Evolutionary conservation across 208 protist species (phyloP).

Genomic region (Trypanosoma avium): DNA sequence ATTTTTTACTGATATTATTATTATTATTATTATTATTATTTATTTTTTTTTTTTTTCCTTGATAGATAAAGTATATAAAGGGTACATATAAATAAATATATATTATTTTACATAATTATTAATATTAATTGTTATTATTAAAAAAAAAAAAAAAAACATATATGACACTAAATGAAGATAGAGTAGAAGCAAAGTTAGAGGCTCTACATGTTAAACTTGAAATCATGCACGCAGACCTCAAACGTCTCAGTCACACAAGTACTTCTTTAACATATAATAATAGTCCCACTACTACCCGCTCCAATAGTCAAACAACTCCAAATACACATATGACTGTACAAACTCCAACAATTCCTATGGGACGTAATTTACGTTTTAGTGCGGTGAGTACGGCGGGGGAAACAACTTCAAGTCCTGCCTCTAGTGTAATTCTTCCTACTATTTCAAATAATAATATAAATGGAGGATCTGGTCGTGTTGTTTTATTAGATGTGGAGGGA

Average conservation of each 20-base stretch:
- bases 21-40: too few species aligned
- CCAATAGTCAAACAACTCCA: background rate
- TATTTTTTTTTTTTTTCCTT: too few species aligned
- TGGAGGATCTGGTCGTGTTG: background rate
- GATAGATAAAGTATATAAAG: too few species aligned
- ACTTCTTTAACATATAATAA: background rate
- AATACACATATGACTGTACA: background rate
- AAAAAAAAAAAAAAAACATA: background rate
- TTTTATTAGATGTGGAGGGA: background rate
- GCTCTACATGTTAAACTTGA: slow-evolving; percentile 49
- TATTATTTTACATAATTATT: too few species aligned
- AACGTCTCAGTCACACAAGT: slow-evolving; percentile 10
- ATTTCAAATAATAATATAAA: background rate
- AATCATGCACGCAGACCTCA: slow-evolving; percentile 55
- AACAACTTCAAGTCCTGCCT: background rate
- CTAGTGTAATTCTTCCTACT: too few species aligned
- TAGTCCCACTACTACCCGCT: background rate
- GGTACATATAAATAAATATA: too few species aligned
- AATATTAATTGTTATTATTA: slow-evolving; percentile 3
- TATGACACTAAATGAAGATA: background rate
- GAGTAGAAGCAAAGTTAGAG: slow-evolving; percentile 44
- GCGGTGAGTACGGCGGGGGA: background rate
- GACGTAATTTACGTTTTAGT: slow-evolving; percentile 4
- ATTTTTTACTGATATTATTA: too few species aligned
- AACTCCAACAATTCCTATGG: slow-evolving; percentile 1